Base-by-base conservation (phyloP, 495 filamentous ascomycete genomes). In the Cercophora samala region DNA sequence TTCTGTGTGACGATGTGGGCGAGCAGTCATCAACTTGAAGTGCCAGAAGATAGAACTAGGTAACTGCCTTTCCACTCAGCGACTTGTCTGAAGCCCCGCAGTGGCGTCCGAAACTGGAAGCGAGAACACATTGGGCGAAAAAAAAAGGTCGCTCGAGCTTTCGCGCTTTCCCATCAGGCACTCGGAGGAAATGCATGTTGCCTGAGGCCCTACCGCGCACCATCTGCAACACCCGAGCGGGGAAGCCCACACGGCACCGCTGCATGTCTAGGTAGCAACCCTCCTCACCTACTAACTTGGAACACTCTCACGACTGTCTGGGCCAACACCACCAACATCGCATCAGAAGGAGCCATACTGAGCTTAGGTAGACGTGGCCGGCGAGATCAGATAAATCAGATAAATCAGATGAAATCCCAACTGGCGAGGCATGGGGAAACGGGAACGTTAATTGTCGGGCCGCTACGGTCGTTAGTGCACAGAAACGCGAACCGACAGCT, bases 61-160 rank as follows among this genome's bases (percentile, higher is more conserved):
- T 21, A 4, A 3, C 52, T 5, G 52, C 52, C 3, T 54, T 21
- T 54, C 19, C 52, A 8, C 52, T 54, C 53, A 56, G 53, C 18
- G 53, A 9, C 22, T 23, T 56, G n/a, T 21, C 53, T 23, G 53
- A 13, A 21, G 53, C 53, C 53, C 53, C 53, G 53, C 53, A 56
- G 53, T 56, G 53, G 53, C 53, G 53, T 56, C 53, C 53, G 6
- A 56, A 56, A 18, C 53, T n/a, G n/a, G n/a, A 23, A 56, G 53
- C 53, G 53, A 56, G 53, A 23, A 56, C n/a, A 21, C n/a, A 56
- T 56, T 13, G 11, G 53, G 53, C 53, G 19, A 56, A 56, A 56
- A 56, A 17, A 54, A 56, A 21, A 56, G 53, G 22, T 9, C n/a
- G 53, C n/a, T 56, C 53, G 17, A 56, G 53, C 53, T 56, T 56